Evolutionary conservation across 129 eudicot genomes (phyloP).

Genomic region (Arctium lappa): DNA sequence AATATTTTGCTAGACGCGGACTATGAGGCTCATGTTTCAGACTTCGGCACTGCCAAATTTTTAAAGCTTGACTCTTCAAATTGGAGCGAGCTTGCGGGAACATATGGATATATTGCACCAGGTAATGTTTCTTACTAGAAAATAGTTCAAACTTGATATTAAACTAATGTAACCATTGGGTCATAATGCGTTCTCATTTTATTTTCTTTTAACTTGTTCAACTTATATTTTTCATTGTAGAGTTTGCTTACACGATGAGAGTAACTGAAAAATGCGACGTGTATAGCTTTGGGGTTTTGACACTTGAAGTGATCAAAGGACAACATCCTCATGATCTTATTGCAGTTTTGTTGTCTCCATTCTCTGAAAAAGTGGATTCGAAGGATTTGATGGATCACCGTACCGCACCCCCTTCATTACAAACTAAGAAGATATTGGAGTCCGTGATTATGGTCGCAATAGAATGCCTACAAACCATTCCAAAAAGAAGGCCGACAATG

Average conservation of each 20-base stretch:
- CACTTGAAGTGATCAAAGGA: conserved; percentile 21
- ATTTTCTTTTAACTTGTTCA: not conserved
- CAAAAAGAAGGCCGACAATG: conserved; percentile 7
- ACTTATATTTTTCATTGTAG: conserved; percentile 2
- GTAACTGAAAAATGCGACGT: conserved; percentile 21
- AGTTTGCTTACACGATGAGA: conserved; percentile 22
- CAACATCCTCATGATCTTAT: conserved; percentile 21
- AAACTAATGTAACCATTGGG: not conserved
- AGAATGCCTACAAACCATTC: conserved; percentile 16
- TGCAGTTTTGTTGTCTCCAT: not conserved
- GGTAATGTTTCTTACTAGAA: conserved; percentile 8
- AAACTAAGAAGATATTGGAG: not conserved
- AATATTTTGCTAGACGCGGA: conserved; percentile 14
- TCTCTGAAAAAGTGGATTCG: not conserved
- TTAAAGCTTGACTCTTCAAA: conserved; percentile 20
- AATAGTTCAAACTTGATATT: not conserved
- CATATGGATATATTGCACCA: conserved; percentile 38
- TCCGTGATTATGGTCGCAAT: not conserved
- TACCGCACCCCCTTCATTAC: not conserved
- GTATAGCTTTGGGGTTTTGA: conserved; percentile 24
- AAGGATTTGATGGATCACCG: conserved; percentile 8
- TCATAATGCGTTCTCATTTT: not conserved
- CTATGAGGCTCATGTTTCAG: conserved; percentile 28
- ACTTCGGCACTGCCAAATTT: conserved; percentile 36
- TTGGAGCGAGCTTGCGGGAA: conserved; percentile 26